Base-by-base conservation (phyloP, 345 rosid species). In the Odontarrhena argentea region DNA sequence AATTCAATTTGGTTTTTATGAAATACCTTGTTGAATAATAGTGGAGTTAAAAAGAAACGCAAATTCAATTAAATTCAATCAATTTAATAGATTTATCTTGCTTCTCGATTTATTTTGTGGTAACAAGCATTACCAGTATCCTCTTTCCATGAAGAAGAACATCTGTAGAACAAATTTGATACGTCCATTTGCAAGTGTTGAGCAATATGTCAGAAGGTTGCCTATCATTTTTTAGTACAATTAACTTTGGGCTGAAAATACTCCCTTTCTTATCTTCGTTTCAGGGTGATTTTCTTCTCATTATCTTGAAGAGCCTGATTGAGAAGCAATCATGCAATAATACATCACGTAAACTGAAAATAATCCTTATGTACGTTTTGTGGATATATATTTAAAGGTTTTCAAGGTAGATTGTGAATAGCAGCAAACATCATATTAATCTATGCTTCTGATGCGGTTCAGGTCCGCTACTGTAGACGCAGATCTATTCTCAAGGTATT, bases 391-490 rank as follows among this genome's bases (percentile, higher is more conserved):
- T 44, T 74, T 32, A 1, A 32, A 32, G 36, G 36, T 32, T 28
- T 67, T 67, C 9, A 60, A 13, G 14, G 8, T 12, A 35, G 30
- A 38, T 37, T 34, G 47, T 25, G 36, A 52, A n/a, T 65, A 37
- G 28, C 61, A 65, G 24, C 48, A 45, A 46, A 47, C 8, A 28
- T 13, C 71, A 52, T 37, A 18, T 36, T 36, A 38, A 25, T 66
- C 41, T 50, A 66, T 67, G 48, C 48, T 57, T 52, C 53, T 60
- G 56, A 48, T 66, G 43, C 26, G 10, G 34, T 55, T 65, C 80
- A 89, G 98, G 98, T 92, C 98, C 51, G 98, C 98, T 60, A 92
- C 98, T 5, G 98, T 92, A 74, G 96, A 92, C 80, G 87, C 98
- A 35, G 76, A 75, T 74, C 80, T 83, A 54, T 89, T 89, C 72